Evolutionary conservation across 208 protist genomes (phyloP), one percentile per base, ranked within the genome.

Genomic region (Crithidia mellificae): DNA sequence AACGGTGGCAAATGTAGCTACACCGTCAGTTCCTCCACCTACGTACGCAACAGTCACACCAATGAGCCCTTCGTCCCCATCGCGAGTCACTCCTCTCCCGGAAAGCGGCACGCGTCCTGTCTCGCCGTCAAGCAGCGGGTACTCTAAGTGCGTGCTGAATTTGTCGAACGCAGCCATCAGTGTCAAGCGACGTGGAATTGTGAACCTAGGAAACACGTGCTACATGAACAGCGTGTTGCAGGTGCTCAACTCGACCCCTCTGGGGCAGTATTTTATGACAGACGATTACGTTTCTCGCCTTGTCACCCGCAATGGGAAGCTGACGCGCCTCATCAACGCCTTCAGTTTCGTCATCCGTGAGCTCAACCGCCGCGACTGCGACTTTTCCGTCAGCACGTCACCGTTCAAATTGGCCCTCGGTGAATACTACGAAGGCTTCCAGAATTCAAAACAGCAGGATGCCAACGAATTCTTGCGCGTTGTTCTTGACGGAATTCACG

Each of bases 181-280:
- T 30, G 41, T 47, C n/a, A 30, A 25, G 22, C 74, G 85, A 29
- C 57, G 90, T 27, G 94, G 94, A 19, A 87, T 98, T 22, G 79
- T 95, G 2, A 98, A 98, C 70, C 72, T 98, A 19, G 92, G 94
- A 12, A 98, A 97, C 66, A 97, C 92, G 15, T 98, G 94, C 59
- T 98, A 96, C 72, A 87, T 98, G 77, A 98, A 98, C 62, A 93
- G 90, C 52, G 81, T 95, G 9, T 47, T 93, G 53, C 94, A 98
- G 66, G 58, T 91, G 6, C 51, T 98, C 17, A 86, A 80, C 62
- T 75, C 90, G 22, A 97, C 96, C 0, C 80, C 70, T 12, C 57
- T 99, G 19, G 83, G 77, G 11, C 39, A 80, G 38, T 99, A 97
- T 49, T 98, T 99, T 80, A 32, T 97, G 17, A 62, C 50, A 15